phyloP scores from a whole-genome alignment of 192 early-diverging fungal genomes.

The Coemansia sp. region DNA sequence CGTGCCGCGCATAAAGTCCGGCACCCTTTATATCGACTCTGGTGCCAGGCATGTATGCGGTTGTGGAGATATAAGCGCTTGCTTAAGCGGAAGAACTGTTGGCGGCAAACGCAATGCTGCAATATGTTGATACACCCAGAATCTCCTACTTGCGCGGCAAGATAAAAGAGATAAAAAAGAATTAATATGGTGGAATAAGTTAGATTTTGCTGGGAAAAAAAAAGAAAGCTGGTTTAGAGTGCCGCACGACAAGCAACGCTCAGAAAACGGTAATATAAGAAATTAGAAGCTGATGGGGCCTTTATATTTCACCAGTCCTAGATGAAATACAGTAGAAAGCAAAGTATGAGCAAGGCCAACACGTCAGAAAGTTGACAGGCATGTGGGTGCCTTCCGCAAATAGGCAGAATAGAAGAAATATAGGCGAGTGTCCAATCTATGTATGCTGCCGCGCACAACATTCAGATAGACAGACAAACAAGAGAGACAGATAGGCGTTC shows the following conservation, averaged over 20 bases:
- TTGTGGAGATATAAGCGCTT: conserved; percentile 1
- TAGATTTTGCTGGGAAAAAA: too few relatives aligned
- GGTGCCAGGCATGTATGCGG: conserved; percentile 31
- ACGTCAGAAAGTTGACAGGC: background rate
- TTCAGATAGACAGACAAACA: background rate
- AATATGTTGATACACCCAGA: background rate
- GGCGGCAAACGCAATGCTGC: background rate
- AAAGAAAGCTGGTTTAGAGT: background rate
- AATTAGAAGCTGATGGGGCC: background rate
- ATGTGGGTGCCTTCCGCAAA: background rate
- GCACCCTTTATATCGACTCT: conserved; percentile 31
- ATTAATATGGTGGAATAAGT: background rate
- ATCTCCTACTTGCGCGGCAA: background rate
- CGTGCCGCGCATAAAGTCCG: conserved; percentile 37
- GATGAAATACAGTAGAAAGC: background rate
- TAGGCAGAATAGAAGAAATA: background rate
- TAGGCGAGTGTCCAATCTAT: conserved; percentile 1
- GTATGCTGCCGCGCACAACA: background rate
- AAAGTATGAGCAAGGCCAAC: background rate
- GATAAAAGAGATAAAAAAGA: background rate
- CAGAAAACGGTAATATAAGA: background rate
- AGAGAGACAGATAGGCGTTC: background rate
- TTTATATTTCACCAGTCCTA: background rate
- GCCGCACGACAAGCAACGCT: background rate
- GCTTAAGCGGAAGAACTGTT: background rate